Conservation (phyloP, 2,329 filamentous ascomycete species). For the Pseudopithomyces chartarum region DNA sequence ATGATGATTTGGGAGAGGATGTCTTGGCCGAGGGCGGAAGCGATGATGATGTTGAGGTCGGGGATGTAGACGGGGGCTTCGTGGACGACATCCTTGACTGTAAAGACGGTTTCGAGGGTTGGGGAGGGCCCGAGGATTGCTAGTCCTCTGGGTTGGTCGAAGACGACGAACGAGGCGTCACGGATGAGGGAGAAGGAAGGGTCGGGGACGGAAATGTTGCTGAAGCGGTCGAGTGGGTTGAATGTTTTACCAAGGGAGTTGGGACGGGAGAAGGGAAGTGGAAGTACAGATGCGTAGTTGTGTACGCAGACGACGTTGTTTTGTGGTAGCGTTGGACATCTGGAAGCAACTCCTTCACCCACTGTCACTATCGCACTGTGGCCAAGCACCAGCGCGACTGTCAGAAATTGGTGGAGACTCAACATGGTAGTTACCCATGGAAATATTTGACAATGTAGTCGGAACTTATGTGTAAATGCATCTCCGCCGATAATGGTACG, state of each 20-base stretch:
- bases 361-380: not conserved
- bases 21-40: not conserved
- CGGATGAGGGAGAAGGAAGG: constrained; percentile 24
- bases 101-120: constrained; percentile 21
- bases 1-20: not conserved
- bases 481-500: not conserved
- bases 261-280: not conserved
- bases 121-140: constrained; percentile 23
- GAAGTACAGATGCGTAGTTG: not conserved
- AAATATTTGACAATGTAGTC: not conserved
- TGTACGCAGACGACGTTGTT: not conserved
- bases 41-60: constrained; percentile 9
- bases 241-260: not conserved
- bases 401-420: not conserved
- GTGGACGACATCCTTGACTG: constrained; percentile 2
- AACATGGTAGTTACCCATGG: not conserved
- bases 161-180: constrained; percentile 30
- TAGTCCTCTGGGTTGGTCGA: constrained; percentile 21
- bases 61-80: constrained; percentile 17
- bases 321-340: not conserved
- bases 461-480: not conserved
- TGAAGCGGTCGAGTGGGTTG: not conserved
- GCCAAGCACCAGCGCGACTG: too few relatives aligned
- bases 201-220: constrained; percentile 11
- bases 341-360: not conserved